Conservation (phyloP, 2,329 filamentous ascomycete genomes). For the Chaetothyriales sp. region DNA sequence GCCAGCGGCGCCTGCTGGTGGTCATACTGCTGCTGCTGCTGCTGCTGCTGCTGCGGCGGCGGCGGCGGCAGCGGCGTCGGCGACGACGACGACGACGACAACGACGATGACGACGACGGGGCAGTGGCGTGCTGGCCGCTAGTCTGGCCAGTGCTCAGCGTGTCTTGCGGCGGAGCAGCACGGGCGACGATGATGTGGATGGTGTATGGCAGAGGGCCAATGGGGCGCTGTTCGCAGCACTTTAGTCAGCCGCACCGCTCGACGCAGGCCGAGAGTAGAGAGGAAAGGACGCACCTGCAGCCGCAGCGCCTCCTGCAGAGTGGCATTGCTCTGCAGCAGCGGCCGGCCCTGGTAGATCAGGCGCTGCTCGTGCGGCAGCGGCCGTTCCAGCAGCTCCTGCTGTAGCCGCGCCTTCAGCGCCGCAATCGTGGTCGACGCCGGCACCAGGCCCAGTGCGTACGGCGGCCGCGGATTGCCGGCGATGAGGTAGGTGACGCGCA, state of each 20-base stretch:
- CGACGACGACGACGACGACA: too few relatives aligned
- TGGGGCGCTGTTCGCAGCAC: background rate
- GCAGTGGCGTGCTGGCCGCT: background rate
- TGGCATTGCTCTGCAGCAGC: conserved; percentile 36
- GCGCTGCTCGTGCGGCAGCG: conserved; percentile 36
- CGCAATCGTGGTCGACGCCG: conserved; percentile 33
- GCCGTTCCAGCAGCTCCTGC: conserved; percentile 33
- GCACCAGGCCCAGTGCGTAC: conserved; percentile 22
- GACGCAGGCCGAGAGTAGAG: too few relatives aligned
- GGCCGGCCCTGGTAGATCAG: conserved; percentile 46
- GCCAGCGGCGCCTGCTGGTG: background rate
- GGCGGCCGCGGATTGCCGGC: conserved; percentile 15
- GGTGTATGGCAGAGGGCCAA: conserved; percentile 11
- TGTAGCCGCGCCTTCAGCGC: conserved; percentile 41
- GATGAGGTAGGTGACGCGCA: conserved; percentile 13
- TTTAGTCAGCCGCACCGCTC: background rate
- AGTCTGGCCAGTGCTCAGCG: background rate
- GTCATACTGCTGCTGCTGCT: background rate
- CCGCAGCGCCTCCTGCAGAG: conserved; percentile 38
- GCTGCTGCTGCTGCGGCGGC: background rate
- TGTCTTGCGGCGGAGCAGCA: too few relatives aligned
- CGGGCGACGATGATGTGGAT: conserved; percentile 14
- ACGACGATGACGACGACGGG: too few relatives aligned
- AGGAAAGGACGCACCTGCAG: conserved; percentile 38
- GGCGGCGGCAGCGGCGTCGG: too few relatives aligned